Evolutionary conservation across 2,329 filamentous ascomycete species (phyloP).

Genomic region (Microdochium bolleyi): DNA sequence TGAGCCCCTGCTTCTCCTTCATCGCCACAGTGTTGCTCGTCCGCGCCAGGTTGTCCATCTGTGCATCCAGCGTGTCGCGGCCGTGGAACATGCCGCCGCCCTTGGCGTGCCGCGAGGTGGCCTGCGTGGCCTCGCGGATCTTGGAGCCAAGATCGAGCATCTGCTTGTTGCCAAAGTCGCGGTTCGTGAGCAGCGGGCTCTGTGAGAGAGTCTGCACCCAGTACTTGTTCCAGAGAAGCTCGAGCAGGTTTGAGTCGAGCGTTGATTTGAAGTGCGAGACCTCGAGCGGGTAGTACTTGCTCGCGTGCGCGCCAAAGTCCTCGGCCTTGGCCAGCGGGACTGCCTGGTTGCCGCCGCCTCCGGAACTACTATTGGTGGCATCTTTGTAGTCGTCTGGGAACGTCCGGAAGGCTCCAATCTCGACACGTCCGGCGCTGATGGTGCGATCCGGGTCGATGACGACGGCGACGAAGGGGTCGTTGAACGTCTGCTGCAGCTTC

Average conservation of each 20-base stretch:
- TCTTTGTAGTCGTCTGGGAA: conserved; percentile 66
- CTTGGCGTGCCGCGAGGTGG: conserved; percentile 22
- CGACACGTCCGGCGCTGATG: conserved; percentile 88
- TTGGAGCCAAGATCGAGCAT: conserved; percentile 83
- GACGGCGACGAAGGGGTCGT: conserved; percentile 89
- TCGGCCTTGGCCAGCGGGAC: conserved; percentile 91
- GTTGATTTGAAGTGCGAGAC: conserved; percentile 93
- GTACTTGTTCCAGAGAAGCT: conserved; percentile 97
- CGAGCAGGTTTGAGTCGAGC: conserved; percentile 78
- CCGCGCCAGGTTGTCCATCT: conserved; percentile 18
- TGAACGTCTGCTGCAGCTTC: conserved; percentile 72
- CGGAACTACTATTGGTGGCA: conserved; percentile 15
- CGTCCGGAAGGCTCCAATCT: conserved; percentile 94
- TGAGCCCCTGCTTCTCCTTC: conserved; percentile 23
- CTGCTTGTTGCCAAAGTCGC: conserved; percentile 88
- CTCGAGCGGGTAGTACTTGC: conserved; percentile 83
- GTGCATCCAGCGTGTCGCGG: conserved; percentile 7
- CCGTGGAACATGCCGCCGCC: conserved; percentile 17
- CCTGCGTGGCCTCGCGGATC: conserved; percentile 55
- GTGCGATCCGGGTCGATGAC: conserved; percentile 96
- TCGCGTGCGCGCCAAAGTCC: conserved; percentile 90
- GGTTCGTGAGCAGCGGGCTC: conserved; percentile 82
- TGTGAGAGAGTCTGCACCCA: conserved; percentile 95
- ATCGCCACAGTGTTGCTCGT: conserved; percentile 20
- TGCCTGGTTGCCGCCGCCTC: conserved; percentile 52